Conservation (phyloP, 495 filamentous ascomycete genomes). For the Penicillium malachiteum region DNA sequence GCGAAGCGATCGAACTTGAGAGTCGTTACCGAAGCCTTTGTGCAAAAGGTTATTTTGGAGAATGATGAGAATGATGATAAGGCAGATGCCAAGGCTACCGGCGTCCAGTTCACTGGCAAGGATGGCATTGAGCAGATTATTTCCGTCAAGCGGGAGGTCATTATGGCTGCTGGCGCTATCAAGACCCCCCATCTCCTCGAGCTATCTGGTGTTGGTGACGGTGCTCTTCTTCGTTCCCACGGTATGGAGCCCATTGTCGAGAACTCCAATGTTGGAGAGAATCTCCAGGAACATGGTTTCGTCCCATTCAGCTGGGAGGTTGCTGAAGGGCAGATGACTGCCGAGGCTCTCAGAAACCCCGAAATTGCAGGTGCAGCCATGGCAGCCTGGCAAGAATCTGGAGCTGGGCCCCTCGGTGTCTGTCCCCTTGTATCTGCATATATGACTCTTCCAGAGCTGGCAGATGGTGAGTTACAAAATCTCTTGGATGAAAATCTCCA, state of each 20-base stretch:
- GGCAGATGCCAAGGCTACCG: conserved; percentile 17
- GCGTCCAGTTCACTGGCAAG: conserved; percentile 29
- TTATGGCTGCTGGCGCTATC: conserved; percentile 48
- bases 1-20: conserved; percentile 42
- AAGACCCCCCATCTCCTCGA: conserved; percentile 57
- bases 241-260: conserved; percentile 39
- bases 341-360: not conserved
- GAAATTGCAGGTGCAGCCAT: not conserved
- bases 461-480: not conserved
- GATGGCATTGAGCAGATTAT: conserved; percentile 38
- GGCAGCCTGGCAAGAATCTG: not conserved
- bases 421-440: not conserved
- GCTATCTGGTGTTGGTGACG: conserved; percentile 55
- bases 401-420: not conserved
- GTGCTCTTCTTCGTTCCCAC: conserved; percentile 20
- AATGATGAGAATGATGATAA: conserved; percentile 27
- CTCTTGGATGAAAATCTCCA: not conserved
- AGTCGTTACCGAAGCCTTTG: conserved; percentile 45
- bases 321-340: not conserved
- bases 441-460: not conserved
- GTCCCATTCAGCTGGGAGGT: conserved; percentile 9
- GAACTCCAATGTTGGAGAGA: conserved; percentile 43
- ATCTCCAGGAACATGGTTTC: conserved; percentile 46
- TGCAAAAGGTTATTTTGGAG: conserved; percentile 45
- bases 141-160: conserved; percentile 50